phyloP scores from a whole-genome alignment of 306 rosid species.

The Crotalaria pallida region DNA sequence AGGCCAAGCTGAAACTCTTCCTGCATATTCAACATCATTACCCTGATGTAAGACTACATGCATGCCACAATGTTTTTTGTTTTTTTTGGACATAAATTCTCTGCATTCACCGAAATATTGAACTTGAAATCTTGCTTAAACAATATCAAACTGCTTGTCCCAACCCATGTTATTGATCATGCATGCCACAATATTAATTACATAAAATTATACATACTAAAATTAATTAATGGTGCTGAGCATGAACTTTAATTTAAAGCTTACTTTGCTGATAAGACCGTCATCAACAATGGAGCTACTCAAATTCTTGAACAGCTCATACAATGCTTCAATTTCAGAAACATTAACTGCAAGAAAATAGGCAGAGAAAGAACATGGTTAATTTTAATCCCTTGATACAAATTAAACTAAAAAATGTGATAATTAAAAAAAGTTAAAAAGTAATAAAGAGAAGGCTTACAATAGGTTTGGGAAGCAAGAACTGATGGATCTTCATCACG shows the following conservation, averaged over 20 bases:
- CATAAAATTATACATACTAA: no score
- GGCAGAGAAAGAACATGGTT: neutral
- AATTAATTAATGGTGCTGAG: neutral
- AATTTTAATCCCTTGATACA: neutral
- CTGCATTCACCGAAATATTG: no score
- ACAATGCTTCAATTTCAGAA: constrained; percentile 39
- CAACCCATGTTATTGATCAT: no score
- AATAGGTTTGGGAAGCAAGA: constrained; percentile 50
- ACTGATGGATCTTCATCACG: constrained; percentile 32
- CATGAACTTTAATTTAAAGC: neutral
- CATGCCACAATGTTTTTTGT: no score
- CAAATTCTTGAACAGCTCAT: constrained; percentile 46
- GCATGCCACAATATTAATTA: neutral
- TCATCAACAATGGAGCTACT: constrained; percentile 54
- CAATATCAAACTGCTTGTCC: no score
- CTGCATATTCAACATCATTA: constrained; percentile 23
- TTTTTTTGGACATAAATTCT: no score
- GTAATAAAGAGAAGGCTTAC: constrained; percentile 31
- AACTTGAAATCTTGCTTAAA: no score
- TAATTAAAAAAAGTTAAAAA: no score
- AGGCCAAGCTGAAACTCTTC: constrained; percentile 60
- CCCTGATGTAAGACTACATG: neutral
- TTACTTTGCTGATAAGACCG: constrained; percentile 51
- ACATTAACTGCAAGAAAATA: constrained; percentile 28
- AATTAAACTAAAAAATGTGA: neutral